Base-by-base conservation (phyloP, 2,329 filamentous ascomycete genomes). In the Diaporthe caulivora region DNA sequence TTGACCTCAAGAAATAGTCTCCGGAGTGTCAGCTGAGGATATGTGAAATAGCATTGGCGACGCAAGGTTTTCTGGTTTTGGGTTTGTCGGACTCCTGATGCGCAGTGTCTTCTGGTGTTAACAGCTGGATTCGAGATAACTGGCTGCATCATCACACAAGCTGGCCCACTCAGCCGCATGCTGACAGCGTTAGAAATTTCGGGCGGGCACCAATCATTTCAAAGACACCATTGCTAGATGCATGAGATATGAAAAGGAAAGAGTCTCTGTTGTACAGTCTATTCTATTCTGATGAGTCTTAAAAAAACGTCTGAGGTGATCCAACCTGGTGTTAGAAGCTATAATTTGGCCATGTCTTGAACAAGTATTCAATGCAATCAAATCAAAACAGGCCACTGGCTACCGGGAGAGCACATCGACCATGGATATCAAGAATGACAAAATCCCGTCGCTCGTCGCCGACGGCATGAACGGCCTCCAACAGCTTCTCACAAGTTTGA, bases 121-220 rank as follows among this genome's bases (percentile, higher is more conserved):
- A 26, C 13, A 29, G 49, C n/a, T n/a, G n/a, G n/a, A n/a, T n/a
- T n/a, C n/a, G n/a, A n/a, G n/a, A n/a, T n/a, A n/a, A n/a, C n/a
- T n/a, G n/a, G n/a, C n/a, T n/a, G n/a, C n/a, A n/a, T n/a, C n/a
- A n/a, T n/a, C n/a, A 31, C 44, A 24, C 62, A 67, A 24, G 60
- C 60, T 49, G 60, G 60, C 40, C 40, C 60, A 34, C 24, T 65
- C 24, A 49, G 60, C 62, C 26, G 44, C 44, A 67, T 51, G 62
- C 60, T 49, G 60, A 49, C 60, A n/a, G 40, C 60, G n/a, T n/a
- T 7, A 49, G 42, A 11, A 29, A 37, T 34, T 13, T 65, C 26
- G 62, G 62, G 62, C 15, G 62, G 62, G 62, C 62, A 67, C 62
- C 62, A 67, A 67, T 67, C 62, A 67, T 49, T 51, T 15, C 26